Evolutionary conservation across 306 rosid genomes (phyloP).

Genomic region (Sphenostylis stenocarpa): DNA sequence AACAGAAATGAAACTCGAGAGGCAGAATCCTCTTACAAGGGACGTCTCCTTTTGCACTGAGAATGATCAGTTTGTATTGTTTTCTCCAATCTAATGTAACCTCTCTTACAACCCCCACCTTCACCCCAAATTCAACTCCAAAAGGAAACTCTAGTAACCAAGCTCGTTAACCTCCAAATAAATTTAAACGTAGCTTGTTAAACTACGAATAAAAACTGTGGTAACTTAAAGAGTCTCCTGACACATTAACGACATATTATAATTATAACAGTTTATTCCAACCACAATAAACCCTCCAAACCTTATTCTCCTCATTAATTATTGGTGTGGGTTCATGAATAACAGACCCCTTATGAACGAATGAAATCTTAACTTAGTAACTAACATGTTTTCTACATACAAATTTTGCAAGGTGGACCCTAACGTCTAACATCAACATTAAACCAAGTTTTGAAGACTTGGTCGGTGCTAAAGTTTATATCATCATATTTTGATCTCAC

Average conservation of each 20-base stretch:
- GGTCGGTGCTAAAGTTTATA: neutral
- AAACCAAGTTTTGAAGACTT: neutral
- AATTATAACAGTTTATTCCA: neutral
- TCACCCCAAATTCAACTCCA: neutral
- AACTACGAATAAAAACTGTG: neutral
- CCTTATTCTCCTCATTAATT: neutral
- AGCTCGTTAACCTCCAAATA: neutral
- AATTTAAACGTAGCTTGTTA: neutral
- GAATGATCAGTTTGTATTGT: neutral
- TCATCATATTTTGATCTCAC: neutral
- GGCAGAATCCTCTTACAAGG: neutral
- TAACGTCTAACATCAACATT: neutral
- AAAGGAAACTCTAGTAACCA: neutral
- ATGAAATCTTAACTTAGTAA: neutral
- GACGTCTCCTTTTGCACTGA: neutral
- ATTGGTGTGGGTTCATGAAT: neutral
- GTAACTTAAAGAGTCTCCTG: neutral
- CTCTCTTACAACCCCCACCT: neutral
- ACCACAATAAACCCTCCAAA: neutral
- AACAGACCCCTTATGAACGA: neutral
- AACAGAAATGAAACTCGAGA: neutral
- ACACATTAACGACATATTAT: neutral
- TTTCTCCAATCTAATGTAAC: neutral
- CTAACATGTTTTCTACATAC: neutral
- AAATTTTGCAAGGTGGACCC: neutral